Evolutionary conservation across 164 flowering plant genomes (phyloP).

Genomic region (Echeveria elegans): DNA sequence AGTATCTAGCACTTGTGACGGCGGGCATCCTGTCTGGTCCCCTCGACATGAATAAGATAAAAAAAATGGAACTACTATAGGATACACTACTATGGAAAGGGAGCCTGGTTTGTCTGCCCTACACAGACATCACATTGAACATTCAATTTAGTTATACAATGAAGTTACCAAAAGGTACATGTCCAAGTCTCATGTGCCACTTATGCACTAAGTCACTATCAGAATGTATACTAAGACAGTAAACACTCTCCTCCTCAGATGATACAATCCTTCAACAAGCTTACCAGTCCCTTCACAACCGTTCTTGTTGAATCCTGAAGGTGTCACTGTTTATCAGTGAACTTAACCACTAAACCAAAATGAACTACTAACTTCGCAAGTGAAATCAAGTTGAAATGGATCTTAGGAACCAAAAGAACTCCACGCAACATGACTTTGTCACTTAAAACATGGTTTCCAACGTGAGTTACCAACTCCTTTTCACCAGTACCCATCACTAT

Average conservation of each 20-base stretch:
- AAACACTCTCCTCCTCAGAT: not conserved
- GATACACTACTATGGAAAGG: not conserved
- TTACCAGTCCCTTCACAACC: not conserved
- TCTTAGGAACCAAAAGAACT: not conserved
- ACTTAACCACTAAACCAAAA: not conserved
- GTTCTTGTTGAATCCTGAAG: not conserved
- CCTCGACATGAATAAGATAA: not conserved
- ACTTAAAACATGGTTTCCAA: not conserved
- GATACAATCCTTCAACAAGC: not conserved
- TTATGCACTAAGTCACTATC: not conserved
- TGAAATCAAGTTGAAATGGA: not conserved
- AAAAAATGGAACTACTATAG: not conserved
- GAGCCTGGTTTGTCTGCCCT: not conserved
- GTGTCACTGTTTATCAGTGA: not conserved
- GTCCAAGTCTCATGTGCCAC: not conserved
- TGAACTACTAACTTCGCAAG: not conserved
- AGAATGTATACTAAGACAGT: not conserved
- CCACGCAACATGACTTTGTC: not conserved
- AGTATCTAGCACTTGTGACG: not conserved
- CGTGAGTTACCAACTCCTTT: not conserved
- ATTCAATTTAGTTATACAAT: not conserved
- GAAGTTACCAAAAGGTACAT: not conserved
- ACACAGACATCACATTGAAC: not conserved
- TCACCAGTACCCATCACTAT: not conserved
- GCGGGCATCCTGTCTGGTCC: not conserved